Evolutionary conservation across 441 rosid genomes (phyloP).

Genomic region (Melastoma candidum): DNA sequence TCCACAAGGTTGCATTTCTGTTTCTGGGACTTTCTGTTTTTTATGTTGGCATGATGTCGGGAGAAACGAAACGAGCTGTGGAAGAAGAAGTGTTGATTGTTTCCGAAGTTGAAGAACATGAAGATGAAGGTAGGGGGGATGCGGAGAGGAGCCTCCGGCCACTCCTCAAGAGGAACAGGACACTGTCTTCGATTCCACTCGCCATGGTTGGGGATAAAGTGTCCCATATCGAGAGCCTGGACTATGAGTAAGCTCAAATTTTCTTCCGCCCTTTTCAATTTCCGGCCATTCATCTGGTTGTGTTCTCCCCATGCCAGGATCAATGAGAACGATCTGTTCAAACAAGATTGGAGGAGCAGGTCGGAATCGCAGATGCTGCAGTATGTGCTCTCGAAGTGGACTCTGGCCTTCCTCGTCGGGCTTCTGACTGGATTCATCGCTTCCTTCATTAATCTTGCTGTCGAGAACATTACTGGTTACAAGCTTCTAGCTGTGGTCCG

Average conservation of each 20-base stretch:
- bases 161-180: slow-evolving; percentile 62
- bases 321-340: slow-evolving; percentile 86
- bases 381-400: slow-evolving; percentile 81
- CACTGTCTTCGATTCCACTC: slow-evolving; percentile 62
- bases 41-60: too few relatives aligned
- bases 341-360: slow-evolving; percentile 96
- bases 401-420: slow-evolving; percentile 73
- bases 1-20: too few relatives aligned
- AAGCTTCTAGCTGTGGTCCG: slow-evolving; percentile 68
- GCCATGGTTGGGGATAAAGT: slow-evolving; percentile 88
- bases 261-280: not conserved
- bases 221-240: slow-evolving; percentile 79
- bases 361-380: slow-evolving; percentile 72
- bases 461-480: slow-evolving; percentile 91
- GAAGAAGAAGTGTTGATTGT: too few relatives aligned
- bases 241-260: slow-evolving; percentile 54
- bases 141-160: slow-evolving; percentile 25
- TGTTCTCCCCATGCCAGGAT: slow-evolving; percentile 35
- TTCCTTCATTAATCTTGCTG: slow-evolving; percentile 74
- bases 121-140: too few relatives aligned
- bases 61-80: too few relatives aligned
- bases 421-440: slow-evolving; percentile 78
- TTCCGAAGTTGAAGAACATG: too few relatives aligned
- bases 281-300: too few relatives aligned
- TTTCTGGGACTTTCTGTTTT: too few relatives aligned